Conservation (phyloP, 495 filamentous ascomycete genomes). For the Penicillium nucicola region DNA sequence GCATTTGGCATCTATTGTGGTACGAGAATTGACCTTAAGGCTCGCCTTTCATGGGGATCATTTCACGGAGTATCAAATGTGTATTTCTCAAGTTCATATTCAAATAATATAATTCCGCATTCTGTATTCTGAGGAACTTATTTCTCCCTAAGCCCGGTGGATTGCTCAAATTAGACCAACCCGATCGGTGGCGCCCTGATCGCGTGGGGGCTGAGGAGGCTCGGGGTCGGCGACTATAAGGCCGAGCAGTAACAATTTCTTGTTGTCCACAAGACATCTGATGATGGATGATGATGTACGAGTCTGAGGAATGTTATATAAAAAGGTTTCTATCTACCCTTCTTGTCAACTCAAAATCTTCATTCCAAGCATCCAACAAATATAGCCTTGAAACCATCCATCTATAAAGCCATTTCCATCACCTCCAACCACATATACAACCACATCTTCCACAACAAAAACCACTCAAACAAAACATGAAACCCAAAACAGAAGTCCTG, state of each 20-base stretch:
- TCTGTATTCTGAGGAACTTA: too few relatives aligned
- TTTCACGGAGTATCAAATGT: too few relatives aligned
- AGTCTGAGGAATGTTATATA: background rate
- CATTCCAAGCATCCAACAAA: too few relatives aligned
- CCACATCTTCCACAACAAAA: background rate
- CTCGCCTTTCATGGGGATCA: too few relatives aligned
- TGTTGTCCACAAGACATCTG: background rate
- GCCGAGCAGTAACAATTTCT: conserved; percentile 4
- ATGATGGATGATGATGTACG: background rate
- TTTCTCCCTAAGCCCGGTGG: too few relatives aligned
- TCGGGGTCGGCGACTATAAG: conserved; percentile 16
- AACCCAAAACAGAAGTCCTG: conserved; percentile 30
- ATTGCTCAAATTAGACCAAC: background rate
- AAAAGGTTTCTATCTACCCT: background rate
- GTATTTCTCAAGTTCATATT: too few relatives aligned
- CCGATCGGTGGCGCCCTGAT: conserved; percentile 12
- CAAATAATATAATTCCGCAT: too few relatives aligned
- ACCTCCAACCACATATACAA: background rate
- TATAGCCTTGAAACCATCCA: too few relatives aligned
- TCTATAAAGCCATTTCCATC: too few relatives aligned
- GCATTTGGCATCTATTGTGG: too few relatives aligned
- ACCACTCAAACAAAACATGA: background rate
- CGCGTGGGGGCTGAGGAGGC: background rate
- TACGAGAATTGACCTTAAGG: too few relatives aligned
- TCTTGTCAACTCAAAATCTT: too few relatives aligned